A percentile compares a stretch with the other conserved stretches of the same genome.
Conservation (phyloP, 345 rosid species). For the Gossypioides kirkii region DNA sequence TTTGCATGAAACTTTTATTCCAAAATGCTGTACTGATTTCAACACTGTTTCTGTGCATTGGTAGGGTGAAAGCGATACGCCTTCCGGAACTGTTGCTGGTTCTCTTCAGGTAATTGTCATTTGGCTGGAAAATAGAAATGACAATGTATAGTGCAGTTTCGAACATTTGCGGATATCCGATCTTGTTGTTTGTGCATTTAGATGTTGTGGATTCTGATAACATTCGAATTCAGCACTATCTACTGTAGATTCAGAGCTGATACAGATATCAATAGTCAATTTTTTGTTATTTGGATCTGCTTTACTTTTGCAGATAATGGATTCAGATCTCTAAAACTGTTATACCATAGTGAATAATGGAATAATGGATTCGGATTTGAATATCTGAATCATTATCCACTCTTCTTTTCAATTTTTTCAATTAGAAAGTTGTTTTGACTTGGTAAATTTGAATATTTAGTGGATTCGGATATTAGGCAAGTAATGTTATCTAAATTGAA, state of each 20-base stretch:
- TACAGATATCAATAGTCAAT: neutral
- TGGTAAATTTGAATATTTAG: neutral
- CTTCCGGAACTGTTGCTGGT: slow-evolving; percentile 60
- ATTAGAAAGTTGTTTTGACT: neutral
- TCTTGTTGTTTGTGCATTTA: neutral
- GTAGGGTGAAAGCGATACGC: slow-evolving; percentile 88
- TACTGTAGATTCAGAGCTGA: neutral
- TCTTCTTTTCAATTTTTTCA: no score
- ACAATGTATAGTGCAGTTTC: neutral
- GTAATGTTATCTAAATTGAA: neutral
- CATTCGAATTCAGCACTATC: neutral
- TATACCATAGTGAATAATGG: no score
- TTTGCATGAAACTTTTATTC: slow-evolving; percentile 3
- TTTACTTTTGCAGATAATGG: neutral
- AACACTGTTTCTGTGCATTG: slow-evolving; percentile 4
- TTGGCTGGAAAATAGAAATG: neutral
- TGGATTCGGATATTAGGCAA: neutral
- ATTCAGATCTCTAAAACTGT: neutral
- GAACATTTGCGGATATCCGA: neutral
- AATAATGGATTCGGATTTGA: neutral
- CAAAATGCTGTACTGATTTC: slow-evolving; percentile 13
- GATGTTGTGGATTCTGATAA: neutral
- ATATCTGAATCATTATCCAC: neutral
- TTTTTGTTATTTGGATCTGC: neutral
- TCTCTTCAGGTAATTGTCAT: slow-evolving; percentile 58